Percentiles rank a stretch among this genome's conserved stretches.
These are phyloP conservation scores for Ogataea wickerhamii DNA, from an alignment of 805 yeast species.

Conservation along the genomic window DNA sequence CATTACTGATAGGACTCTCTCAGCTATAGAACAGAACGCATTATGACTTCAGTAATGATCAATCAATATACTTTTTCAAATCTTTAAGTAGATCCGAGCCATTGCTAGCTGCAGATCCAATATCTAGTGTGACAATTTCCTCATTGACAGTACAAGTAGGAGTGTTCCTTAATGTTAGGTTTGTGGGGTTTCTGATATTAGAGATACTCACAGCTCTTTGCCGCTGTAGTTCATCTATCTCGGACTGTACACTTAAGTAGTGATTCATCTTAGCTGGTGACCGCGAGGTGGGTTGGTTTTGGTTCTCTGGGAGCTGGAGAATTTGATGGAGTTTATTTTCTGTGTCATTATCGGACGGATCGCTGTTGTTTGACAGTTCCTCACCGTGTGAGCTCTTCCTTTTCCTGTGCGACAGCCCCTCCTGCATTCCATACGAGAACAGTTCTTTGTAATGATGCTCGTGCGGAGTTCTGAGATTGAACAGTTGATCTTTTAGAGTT, in stretches of 20 bases:
- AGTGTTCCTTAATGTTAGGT: constrained; percentile 13
- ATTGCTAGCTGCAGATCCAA: constrained; percentile 3
- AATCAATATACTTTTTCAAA: constrained; percentile 11
- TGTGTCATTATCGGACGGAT: not conserved
- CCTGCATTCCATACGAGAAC: constrained; percentile 29
- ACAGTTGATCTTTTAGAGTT: constrained; percentile 35
- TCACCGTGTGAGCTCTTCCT: not conserved
- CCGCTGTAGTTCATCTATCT: constrained; percentile 24
- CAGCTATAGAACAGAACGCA: constrained; percentile 1
- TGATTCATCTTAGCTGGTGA: constrained; percentile 25
- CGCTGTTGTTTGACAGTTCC: not conserved
- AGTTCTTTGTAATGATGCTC: constrained; percentile 42
- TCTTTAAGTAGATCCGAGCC: constrained; percentile 7
- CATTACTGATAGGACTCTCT: constrained; percentile 36
- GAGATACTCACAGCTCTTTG: constrained; percentile 18
- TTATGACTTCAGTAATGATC: not conserved
- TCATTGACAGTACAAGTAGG: constrained; percentile 19
- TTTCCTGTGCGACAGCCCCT: constrained; percentile 11
- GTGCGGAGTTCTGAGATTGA: constrained; percentile 36
- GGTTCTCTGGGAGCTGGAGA: not conserved
- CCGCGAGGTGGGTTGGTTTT: not conserved
- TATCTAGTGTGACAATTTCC: constrained; percentile 14
- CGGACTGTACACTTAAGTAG: constrained; percentile 24
- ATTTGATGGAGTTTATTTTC: not conserved
- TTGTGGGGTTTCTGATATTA: constrained; percentile 21